These are phyloP conservation scores for Thermothielavioides terrestris DNA, from an alignment of 495 filamentous ascomycete species.

Conservation along the genomic window DNA sequence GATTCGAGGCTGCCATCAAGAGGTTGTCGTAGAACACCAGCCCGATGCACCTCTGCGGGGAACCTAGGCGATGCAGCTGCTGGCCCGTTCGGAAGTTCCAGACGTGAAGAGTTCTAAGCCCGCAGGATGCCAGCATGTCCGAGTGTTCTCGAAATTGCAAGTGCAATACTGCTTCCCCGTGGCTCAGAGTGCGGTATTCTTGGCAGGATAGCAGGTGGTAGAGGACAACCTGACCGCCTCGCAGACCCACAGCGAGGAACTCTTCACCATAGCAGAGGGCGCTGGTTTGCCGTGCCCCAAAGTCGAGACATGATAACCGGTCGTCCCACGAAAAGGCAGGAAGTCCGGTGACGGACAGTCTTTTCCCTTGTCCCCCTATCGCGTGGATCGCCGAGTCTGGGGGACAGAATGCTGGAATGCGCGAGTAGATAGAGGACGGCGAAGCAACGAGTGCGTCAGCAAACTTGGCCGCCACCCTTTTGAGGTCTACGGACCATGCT, in stretches of 20 bases:
- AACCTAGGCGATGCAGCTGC: not conserved
- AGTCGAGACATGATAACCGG: conserved; percentile 16
- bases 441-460: conserved; percentile 3
- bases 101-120: not conserved
- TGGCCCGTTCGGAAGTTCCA: not conserved
- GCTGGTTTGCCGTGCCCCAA: conserved; percentile 14
- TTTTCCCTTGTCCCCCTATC: not conserved
- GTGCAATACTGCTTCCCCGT: conserved; percentile 18
- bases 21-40: not conserved
- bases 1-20: not conserved
- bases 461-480: conserved; percentile 13
- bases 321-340: conserved; percentile 11
- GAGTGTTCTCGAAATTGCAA: not conserved
- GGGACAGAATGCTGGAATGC: conserved; percentile 14
- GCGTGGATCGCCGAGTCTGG: conserved; percentile 7
- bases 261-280: conserved; percentile 8
- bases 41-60: not conserved
- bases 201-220: conserved; percentile 18
- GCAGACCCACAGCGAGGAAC: conserved; percentile 9
- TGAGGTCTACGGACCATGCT: conserved; percentile 11
- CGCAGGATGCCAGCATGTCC: not conserved
- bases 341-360: conserved; percentile 2
- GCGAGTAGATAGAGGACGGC: conserved; percentile 8
- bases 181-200: conserved; percentile 17
- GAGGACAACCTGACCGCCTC: not conserved